These are phyloP conservation scores for Lasiodiplodia hormozganensis DNA, from an alignment of 2,329 filamentous ascomycete species.

Conservation along the genomic window DNA sequence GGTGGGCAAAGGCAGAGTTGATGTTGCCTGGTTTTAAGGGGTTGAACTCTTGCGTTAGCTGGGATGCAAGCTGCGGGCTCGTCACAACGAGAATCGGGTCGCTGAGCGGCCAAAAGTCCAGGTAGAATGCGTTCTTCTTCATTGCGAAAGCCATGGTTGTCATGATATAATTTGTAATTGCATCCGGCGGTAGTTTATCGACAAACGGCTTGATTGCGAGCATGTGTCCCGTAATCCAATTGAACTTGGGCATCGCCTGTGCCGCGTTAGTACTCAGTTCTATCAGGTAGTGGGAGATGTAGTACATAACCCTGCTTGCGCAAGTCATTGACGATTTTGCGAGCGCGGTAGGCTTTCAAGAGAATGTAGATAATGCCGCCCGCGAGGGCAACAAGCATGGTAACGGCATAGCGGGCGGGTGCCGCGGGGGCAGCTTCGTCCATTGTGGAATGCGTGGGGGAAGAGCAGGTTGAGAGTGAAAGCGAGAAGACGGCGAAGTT, in stretches of 20 bases:
- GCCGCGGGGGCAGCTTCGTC: no score
- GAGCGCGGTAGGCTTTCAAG: neutral
- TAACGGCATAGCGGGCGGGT: no score
- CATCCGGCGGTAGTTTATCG: neutral
- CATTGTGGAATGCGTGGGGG: no score
- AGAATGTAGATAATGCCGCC: no score
- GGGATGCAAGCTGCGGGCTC: constrained; percentile 44
- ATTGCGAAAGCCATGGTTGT: neutral
- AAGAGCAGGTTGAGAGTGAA: no score
- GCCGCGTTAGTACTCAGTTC: neutral
- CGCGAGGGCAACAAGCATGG: no score
- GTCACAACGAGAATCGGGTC: constrained; percentile 44
- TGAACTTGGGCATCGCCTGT: neutral
- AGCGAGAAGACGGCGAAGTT: no score
- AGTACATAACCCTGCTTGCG: constrained; percentile 8
- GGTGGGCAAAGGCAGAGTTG: neutral
- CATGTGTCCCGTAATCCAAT: neutral
- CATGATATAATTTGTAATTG: neutral
- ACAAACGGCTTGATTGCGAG: neutral
- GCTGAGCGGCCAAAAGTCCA: constrained; percentile 54
- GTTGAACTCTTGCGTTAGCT: neutral
- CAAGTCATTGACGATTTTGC: neutral
- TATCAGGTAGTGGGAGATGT: neutral
- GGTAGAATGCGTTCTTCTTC: constrained; percentile 45
- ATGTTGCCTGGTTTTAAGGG: neutral